Percentiles rank a stretch among this genome's conserved stretches.
phyloP scores from a whole-genome alignment of 1,284 basidiomycete species.

The Fomitopsis palustris region DNA sequence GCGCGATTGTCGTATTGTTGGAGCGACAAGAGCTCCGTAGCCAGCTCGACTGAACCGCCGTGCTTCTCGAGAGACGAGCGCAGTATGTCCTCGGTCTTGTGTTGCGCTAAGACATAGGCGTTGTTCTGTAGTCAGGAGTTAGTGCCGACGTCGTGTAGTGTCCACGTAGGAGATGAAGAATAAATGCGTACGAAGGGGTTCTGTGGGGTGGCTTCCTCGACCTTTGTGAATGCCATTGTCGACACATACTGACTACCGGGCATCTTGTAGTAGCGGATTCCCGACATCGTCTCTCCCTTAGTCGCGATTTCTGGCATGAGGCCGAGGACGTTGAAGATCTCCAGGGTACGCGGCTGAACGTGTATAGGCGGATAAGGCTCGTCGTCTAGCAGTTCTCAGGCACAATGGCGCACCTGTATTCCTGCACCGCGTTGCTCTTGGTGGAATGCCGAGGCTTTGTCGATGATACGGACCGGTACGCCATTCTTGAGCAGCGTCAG shows the following conservation, averaged over 20 bases:
- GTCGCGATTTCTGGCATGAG: conserved; percentile 9
- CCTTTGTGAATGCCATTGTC: conserved; percentile 4
- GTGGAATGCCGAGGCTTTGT: conserved; percentile 20
- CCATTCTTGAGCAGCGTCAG: conserved; percentile 18
- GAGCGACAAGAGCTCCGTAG: conserved; percentile 22
- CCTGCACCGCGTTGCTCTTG: conserved; percentile 23
- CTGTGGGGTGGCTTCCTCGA: conserved; percentile 10
- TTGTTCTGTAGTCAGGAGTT: conserved; percentile 5
- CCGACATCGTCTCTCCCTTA: neutral
- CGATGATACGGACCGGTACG: conserved; percentile 30
- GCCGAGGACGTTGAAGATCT: conserved; percentile 15
- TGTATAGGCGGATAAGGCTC: neutral
- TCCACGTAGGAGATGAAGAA: too few species aligned
- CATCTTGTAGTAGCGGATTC: conserved; percentile 9
- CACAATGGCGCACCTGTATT: conserved; percentile 17
- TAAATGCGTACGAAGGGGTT: conserved; percentile 20
- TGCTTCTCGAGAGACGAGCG: conserved; percentile 22
- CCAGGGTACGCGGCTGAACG: conserved; percentile 13
- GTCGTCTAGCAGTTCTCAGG: neutral
- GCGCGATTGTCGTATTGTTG: conserved; percentile 24
- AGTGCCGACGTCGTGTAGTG: neutral
- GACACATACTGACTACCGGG: conserved; percentile 7
- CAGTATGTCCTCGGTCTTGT: conserved; percentile 23
- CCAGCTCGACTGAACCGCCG: conserved; percentile 27
- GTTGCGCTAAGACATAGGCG: conserved; percentile 23